A percentile compares a stretch with the other conserved stretches of the same genome.
phyloP scores from a whole-genome alignment of 2,329 filamentous ascomycete genomes.

The Dendrostoma leiphaemia region DNA sequence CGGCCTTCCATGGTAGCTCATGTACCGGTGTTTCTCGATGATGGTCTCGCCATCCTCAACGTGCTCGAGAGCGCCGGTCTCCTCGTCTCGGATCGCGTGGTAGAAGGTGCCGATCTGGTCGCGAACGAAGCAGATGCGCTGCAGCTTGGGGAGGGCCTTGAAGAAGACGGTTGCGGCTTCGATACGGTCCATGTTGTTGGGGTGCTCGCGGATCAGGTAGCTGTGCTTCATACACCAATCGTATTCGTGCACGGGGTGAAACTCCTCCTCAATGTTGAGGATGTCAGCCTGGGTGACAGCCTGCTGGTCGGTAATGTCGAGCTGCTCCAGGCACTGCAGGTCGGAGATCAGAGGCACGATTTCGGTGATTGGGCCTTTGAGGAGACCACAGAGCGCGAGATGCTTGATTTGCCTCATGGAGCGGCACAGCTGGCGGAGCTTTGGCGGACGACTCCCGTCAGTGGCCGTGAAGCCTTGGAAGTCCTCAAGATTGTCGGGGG shows the following conservation, averaged over 20 bases:
- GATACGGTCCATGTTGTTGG: not conserved
- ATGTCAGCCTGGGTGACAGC: not conserved
- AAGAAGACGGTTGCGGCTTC: constrained; percentile 12
- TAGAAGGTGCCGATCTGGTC: constrained; percentile 12
- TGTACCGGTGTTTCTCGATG: constrained; percentile 1
- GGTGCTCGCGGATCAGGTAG: constrained; percentile 2
- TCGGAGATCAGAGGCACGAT: not conserved
- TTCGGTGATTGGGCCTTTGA: constrained; percentile 8
- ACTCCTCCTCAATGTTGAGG: not conserved
- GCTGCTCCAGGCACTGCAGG: constrained; percentile 12
- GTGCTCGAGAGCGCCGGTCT: not conserved
- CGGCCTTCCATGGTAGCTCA: not conserved
- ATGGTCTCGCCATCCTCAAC: constrained; percentile 4
- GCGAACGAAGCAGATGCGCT: constrained; percentile 15
- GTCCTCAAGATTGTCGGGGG: not conserved
- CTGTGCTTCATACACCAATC: constrained; percentile 15
- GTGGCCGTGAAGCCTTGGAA: not conserved
- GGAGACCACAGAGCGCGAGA: constrained; percentile 11
- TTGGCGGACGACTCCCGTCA: not conserved
- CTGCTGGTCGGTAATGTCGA: constrained; percentile 17
- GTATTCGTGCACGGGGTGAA: not conserved
- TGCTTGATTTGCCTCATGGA: constrained; percentile 11
- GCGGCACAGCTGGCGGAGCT: constrained; percentile 1
- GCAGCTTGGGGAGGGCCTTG: constrained; percentile 3
- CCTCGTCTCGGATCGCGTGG: not conserved